Evolutionary conservation across 805 yeast species (phyloP), one percentile per base, ranked within the genome.

Genomic region (Cyberlindnera samutprakarnensis): DNA sequence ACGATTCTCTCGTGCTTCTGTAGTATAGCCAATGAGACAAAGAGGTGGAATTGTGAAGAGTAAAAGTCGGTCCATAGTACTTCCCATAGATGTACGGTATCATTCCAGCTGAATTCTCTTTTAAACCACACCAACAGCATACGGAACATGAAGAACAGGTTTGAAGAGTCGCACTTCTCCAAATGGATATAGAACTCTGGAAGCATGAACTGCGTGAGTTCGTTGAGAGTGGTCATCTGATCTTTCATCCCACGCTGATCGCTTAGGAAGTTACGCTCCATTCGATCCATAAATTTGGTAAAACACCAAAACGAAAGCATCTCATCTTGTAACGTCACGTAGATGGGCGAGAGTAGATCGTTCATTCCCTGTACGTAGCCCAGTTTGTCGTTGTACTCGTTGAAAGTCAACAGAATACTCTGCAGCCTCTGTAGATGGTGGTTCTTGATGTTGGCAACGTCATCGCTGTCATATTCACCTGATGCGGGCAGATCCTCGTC

Each of bases 281-380:
- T 87, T 34, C 92, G 64, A 31, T 84, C 86, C 97, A 92, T 90
- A 44, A 85, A 84, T 24, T 76, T 73, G 3, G 73, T 68, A 61
- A 92, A 90, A 7, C 87, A 78, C 94, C 96, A 86, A 54, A 92
- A 92, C 6, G 95, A 66, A 16, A 86, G 48, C 0, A 78, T 62
- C 44, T 88, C 95, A 53, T 88, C 94, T 43, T 70, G 68, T 7
- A 66, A 41, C 8, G 65, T 58, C 32, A 68, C 73, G 53, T 86
- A 92, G 3, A 92, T 57, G 1, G 96, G 96, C 0, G 96, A 81
- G 23, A 92, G 61, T 31, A 92, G 62, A 56, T 92, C 99, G 8
- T 92, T 76, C 99, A 92, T 92, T 2, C 99, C 99, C 60, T 92
- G 99, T 14, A 92, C 95, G 50, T 92, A 92, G 1, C 98, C 98